Conservation (phyloP, 176 grass and related monocot genomes). For the Hordeum vulgare region DNA sequence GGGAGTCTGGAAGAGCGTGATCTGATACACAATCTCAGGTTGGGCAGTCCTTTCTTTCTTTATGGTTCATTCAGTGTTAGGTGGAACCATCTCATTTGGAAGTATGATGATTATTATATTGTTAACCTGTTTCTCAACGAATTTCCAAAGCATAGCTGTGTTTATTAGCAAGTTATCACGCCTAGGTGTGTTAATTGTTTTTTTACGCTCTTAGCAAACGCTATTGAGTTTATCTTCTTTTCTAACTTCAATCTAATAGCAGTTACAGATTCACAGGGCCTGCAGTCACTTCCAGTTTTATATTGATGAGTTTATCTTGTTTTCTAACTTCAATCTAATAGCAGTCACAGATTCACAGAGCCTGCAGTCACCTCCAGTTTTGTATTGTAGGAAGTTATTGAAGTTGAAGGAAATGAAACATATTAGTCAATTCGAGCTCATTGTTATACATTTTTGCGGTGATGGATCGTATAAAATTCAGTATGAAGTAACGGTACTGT, state of each 20-base stretch:
- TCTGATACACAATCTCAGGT: background rate
- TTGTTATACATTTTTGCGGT: slow-evolving; percentile 24
- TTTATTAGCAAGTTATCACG: background rate
- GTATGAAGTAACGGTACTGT: background rate
- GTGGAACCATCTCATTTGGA: background rate
- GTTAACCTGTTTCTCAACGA: background rate
- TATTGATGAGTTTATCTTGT: background rate
- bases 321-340: slow-evolving; percentile 28
- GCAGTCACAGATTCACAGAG: slow-evolving; percentile 27
- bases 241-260: slow-evolving; percentile 27
- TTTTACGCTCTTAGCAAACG: background rate
- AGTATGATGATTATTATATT: background rate
- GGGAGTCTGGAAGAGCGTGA: background rate
- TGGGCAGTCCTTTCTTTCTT: background rate
- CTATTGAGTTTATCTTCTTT: background rate
- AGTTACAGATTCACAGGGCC: slow-evolving; percentile 26
- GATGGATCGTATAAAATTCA: slow-evolving; percentile 21
- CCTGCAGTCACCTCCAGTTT: background rate
- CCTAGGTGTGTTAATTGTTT: background rate
- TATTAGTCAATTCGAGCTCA: slow-evolving; percentile 21
- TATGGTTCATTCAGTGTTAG: background rate
- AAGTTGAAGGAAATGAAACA: slow-evolving; percentile 28
- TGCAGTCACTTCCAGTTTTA: background rate
- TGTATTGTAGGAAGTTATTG: slow-evolving; percentile 22
- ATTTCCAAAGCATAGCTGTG: background rate